Conservation (phyloP, 306 rosid genomes). For the Cicer arietinum region DNA sequence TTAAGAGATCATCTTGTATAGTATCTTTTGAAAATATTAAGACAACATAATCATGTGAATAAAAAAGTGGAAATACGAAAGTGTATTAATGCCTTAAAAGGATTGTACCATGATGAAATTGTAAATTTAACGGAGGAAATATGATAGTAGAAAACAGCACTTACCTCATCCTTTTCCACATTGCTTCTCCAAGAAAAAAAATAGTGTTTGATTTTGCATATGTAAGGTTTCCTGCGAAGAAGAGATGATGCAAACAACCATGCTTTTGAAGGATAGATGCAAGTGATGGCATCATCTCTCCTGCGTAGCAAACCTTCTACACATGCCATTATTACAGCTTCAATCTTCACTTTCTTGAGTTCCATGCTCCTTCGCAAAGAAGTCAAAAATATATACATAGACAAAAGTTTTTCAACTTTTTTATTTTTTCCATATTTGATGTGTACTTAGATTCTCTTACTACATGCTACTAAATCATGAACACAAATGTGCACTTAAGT, state of each 20-base stretch:
- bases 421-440: not conserved
- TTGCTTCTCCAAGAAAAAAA: not conserved
- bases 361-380: not conserved
- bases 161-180: not conserved
- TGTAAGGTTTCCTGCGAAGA: constrained; percentile 55
- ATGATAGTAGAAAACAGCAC: not conserved
- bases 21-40: not conserved
- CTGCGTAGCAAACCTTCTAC: constrained; percentile 68
- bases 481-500: constrained; percentile 23
- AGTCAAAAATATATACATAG: constrained; percentile 36
- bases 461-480: constrained; percentile 15
- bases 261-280: not conserved
- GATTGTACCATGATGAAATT: not conserved
- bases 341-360: constrained; percentile 20
- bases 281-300: constrained; percentile 71
- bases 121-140: not conserved
- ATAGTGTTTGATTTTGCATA: constrained; percentile 34
- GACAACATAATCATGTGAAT: no score
- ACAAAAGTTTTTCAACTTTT: not conserved
- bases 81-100: constrained; percentile 16
- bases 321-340: constrained; percentile 31
- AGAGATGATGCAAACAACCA: constrained; percentile 46
- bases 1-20: not conserved
- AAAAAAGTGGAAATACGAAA: not conserved
- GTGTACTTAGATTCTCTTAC: not conserved